Evolutionary conservation across 208 protist species (phyloP), one percentile per base, ranked within the genome.

Genomic region (Polymyxa betae): DNA sequence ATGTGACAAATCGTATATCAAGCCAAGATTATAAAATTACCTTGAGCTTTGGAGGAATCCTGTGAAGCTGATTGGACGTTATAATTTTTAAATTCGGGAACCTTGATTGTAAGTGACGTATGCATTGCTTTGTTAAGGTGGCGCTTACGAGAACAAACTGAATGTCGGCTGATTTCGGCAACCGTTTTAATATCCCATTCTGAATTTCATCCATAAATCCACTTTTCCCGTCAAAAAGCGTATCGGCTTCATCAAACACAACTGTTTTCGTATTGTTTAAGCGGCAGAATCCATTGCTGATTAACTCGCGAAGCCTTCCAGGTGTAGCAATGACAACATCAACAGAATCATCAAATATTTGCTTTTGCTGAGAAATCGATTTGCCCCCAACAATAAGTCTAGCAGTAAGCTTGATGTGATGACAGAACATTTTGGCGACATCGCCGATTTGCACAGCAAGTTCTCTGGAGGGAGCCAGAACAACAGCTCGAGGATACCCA

Each of bases 131-230:
- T 16, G 35, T 5, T n/a, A 82, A 38, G 5, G 72, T 40, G 16
- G 72, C 72, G 40, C 72, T 82, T 12, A 82, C 72, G 5, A 82
- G 72, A 20, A 82, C 40, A 82, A 82, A 82, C n/a, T 82, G 72
- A 40, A 35, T 5, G 16, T 5, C 16, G 5, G 35, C 5, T 82
- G 5, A 12, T 20, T 40, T 82, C n/a, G 5, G 5, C 10, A 16
- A 5, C 16, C 12, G 5, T 82, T 82, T 82, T 35, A 5, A 5
- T 20, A 82, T 5, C 5, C 5, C 16, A 82, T 20, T n/a, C 5
- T 82, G 5, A 12, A 82, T 5, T 5, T 82, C 72, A 43, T 82
- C 72, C 35, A 40, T 35, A 43, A 82, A 82, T n/a, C 72, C 72
- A 43, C 72, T 38, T 82, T 82, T 82, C 5, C 12, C 35, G 35